These are phyloP conservation scores for Skeletonema potamos DNA, from an alignment of 108 stramenopile species.

Conservation along the genomic window DNA sequence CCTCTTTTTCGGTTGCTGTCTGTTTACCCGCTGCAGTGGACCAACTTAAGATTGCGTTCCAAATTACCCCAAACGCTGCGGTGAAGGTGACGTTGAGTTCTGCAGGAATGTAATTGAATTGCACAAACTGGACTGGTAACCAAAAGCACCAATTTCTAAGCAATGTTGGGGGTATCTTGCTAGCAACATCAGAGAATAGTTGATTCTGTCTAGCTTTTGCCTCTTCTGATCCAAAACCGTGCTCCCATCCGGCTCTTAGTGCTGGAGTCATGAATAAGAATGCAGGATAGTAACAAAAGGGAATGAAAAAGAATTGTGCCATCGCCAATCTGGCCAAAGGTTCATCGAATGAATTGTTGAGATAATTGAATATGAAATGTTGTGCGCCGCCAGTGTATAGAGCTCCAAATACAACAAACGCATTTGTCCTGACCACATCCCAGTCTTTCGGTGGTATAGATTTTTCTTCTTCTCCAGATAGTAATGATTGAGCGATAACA, in stretches of 20 bases:
- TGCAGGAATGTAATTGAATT: conserved; percentile 9
- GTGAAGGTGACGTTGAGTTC: conserved; percentile 8
- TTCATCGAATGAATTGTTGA: conserved; percentile 4
- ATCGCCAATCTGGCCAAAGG: neutral
- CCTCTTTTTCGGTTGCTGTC: neutral
- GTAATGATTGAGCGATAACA: conserved; percentile 5
- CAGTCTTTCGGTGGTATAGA: conserved; percentile 6
- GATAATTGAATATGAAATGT: conserved; percentile 5
- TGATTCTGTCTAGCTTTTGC: neutral
- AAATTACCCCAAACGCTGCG: conserved; percentile 9
- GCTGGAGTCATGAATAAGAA: conserved; percentile 9
- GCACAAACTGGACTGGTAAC: conserved; percentile 14
- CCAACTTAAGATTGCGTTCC: conserved; percentile 14
- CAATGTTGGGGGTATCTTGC: neutral
- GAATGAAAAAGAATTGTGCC: conserved; percentile 17
- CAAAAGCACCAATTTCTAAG: conserved; percentile 9
- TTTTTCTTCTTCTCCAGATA: neutral
- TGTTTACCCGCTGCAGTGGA: neutral
- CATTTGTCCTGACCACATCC: conserved; percentile 5
- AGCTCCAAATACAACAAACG: conserved; percentile 13
- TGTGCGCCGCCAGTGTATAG: conserved; percentile 12
- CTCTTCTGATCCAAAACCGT: conserved; percentile 5
- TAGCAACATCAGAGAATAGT: neutral
- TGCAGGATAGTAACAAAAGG: conserved; percentile 17
- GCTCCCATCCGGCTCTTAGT: conserved; percentile 6